These are phyloP conservation scores for Penicillium coprophilum DNA, from an alignment of 495 filamentous ascomycete species.

Conservation along the genomic window DNA sequence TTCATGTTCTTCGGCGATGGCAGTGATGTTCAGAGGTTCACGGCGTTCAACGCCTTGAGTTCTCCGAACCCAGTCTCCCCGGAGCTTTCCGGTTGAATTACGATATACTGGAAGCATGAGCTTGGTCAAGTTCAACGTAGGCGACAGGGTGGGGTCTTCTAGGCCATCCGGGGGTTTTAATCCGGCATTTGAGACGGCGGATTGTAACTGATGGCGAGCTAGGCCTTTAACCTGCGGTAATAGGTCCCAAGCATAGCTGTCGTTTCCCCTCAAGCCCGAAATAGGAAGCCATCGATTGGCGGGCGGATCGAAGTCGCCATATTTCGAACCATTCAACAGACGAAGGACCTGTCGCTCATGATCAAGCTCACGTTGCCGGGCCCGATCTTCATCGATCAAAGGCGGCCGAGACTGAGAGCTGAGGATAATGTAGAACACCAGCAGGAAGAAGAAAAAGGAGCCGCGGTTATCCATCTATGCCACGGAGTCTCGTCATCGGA, in stretches of 20 bases:
- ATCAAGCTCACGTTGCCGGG: slow-evolving; percentile 44
- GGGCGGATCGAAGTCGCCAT: slow-evolving; percentile 67
- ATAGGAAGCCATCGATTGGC: slow-evolving; percentile 69
- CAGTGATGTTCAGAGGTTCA: slow-evolving; percentile 52
- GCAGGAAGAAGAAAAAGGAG: slow-evolving; percentile 49
- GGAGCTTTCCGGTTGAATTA: slow-evolving; percentile 76
- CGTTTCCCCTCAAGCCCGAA: slow-evolving; percentile 68
- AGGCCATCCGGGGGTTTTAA: slow-evolving; percentile 34
- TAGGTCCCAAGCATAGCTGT: slow-evolving; percentile 72
- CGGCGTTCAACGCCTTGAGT: slow-evolving; percentile 37
- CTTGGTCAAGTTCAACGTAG: slow-evolving; percentile 41
- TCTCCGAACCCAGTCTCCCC: slow-evolving; percentile 71
- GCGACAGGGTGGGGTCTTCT: slow-evolving; percentile 42
- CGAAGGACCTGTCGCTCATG: slow-evolving; percentile 59
- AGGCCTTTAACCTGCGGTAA: slow-evolving; percentile 55
- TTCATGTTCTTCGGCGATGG: slow-evolving; percentile 47
- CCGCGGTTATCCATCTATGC: slow-evolving; percentile 52
- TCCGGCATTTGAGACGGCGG: slow-evolving; percentile 41
- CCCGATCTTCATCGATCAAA: slow-evolving; percentile 46
- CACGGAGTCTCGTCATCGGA: slow-evolving; percentile 34
- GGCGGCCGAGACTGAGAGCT: slow-evolving; percentile 48
- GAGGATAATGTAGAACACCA: slow-evolving; percentile 51
- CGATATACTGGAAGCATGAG: slow-evolving; percentile 62
- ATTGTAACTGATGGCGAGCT: slow-evolving; percentile 51
- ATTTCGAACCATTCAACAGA: slow-evolving; percentile 68